Evolutionary conservation across 139 green algal species (phyloP).

Genomic region (Ettlia oleoabundans): DNA sequence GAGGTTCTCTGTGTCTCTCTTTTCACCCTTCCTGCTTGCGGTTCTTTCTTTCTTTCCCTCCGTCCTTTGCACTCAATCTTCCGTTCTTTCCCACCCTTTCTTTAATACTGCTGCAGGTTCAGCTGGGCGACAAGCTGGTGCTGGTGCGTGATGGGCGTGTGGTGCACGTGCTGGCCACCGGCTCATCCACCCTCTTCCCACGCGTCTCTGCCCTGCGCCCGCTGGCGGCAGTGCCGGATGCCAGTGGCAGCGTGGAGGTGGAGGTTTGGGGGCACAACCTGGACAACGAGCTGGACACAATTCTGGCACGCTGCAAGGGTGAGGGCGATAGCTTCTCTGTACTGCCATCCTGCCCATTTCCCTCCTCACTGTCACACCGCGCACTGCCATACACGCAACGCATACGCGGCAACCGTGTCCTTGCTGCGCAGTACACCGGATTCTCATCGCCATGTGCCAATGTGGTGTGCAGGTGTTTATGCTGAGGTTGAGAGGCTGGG

Average conservation of each 20-base stretch:
- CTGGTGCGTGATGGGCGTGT: conserved; percentile 54
- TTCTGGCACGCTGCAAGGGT: conserved; percentile 52
- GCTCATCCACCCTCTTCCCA: conserved; percentile 49
- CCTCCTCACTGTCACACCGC: too few species aligned
- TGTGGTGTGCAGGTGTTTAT: conserved; percentile 48
- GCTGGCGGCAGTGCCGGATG: conserved; percentile 8
- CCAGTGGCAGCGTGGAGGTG: conserved; percentile 10
- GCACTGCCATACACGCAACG: too few species aligned
- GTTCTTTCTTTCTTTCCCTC: too few species aligned
- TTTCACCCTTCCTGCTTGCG: too few species aligned
- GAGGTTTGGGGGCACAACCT: conserved; percentile 52
- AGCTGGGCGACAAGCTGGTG: conserved; percentile 61
- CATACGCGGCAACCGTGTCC: too few species aligned
- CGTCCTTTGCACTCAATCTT: too few species aligned
- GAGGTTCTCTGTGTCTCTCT: too few species aligned
- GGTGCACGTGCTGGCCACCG: conserved; percentile 45
- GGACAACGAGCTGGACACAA: conserved; percentile 22
- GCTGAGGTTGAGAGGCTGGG: conserved; percentile 30
- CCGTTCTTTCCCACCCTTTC: neutral
- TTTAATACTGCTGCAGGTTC: conserved; percentile 40
- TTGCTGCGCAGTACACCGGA: too few species aligned
- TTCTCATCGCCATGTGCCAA: too few species aligned
- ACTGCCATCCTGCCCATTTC: too few species aligned
- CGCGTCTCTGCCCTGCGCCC: conserved; percentile 41
- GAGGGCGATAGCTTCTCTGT: neutral